Base-by-base conservation (phyloP, 805 yeast genomes). In the Scheffersomyces stipitis region DNA sequence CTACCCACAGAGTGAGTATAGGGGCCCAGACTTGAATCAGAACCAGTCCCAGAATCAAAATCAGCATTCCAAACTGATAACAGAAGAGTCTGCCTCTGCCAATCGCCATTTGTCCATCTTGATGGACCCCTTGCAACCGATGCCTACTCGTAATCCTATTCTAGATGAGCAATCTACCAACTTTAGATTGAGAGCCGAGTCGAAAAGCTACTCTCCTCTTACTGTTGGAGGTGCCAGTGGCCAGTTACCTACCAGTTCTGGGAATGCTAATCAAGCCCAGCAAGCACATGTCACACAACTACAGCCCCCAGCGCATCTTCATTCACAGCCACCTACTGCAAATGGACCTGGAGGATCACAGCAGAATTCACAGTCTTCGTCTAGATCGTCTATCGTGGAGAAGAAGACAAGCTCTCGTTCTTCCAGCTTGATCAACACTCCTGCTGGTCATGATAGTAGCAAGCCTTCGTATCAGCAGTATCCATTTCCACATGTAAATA, bases 81-180 rank as follows among this genome's bases (percentile, higher is more conserved):
- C 18, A 30, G 30, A 18, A 16, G 20, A 17, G 30, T n/a, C 33
- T 15, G 15, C 42, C 7, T 16, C 23, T 27, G 10, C 28, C 5
- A 49, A 60, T 5, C 58, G 76, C 30, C 70, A 71, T 41, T 52
- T 59, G 23, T 69, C 76, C 10, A 62, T 70, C 14, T 60, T 53
- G 42, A 68, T 59, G 58, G 68, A 62, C 40, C 68, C 69, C 4
- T 52, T 61, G 29, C 68, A 60, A 41, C 64, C 66, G 5, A 41
- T 45, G 6, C 60, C 64, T 3, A 45, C 51, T 3, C 37, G 54
- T 20, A 32, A 31, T n/a, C 41, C 38, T 28, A 24, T 37, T 28
- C 22, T 13, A 15, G 42, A 41, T 10, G 33, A 24, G 12, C 34
- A 32, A 14, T 33, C 55, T 58, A 8, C 16, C 44, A 23, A 51